A percentile compares a stretch with the other conserved stretches of the same genome.
phyloP scores from a whole-genome alignment of 305 asterid genomes.

The Caryopteris hybrid region DNA sequence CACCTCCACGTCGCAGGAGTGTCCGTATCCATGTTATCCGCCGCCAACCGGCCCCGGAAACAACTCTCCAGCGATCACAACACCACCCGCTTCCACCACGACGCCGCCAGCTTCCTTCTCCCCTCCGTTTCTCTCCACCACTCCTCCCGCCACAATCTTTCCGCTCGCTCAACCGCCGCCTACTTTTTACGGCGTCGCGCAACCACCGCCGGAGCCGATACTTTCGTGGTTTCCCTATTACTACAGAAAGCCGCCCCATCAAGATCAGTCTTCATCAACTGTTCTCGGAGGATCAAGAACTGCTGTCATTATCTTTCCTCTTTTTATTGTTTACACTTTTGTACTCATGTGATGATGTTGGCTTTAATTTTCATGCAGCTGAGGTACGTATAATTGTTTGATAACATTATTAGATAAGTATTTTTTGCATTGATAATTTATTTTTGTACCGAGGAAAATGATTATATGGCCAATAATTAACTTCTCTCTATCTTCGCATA shows the following conservation, averaged over 20 bases:
- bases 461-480: background rate
- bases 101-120: conserved; percentile 33
- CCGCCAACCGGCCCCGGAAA: conserved; percentile 67
- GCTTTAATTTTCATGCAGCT: conserved; percentile 5
- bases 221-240: conserved; percentile 79
- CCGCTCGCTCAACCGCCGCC: conserved; percentile 51
- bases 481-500: too few species aligned
- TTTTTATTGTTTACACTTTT: conserved; percentile 1
- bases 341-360: background rate
- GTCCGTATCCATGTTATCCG: conserved; percentile 88
- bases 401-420: background rate
- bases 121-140: conserved; percentile 33
- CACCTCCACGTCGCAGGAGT: conserved; percentile 52
- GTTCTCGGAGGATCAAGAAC: conserved; percentile 22
- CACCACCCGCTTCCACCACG: conserved; percentile 32
- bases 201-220: conserved; percentile 79
- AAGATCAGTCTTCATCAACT: conserved; percentile 33
- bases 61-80: conserved; percentile 40
- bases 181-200: conserved; percentile 34
- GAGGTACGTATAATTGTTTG: background rate
- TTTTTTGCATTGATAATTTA: background rate
- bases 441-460: background rate
- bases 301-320: conserved; percentile 2
- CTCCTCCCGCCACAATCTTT: conserved; percentile 42
- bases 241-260: conserved; percentile 66